Base-by-base conservation (phyloP, 1,284 basidiomycete genomes). In the Sporisorium reilianum region DNA sequence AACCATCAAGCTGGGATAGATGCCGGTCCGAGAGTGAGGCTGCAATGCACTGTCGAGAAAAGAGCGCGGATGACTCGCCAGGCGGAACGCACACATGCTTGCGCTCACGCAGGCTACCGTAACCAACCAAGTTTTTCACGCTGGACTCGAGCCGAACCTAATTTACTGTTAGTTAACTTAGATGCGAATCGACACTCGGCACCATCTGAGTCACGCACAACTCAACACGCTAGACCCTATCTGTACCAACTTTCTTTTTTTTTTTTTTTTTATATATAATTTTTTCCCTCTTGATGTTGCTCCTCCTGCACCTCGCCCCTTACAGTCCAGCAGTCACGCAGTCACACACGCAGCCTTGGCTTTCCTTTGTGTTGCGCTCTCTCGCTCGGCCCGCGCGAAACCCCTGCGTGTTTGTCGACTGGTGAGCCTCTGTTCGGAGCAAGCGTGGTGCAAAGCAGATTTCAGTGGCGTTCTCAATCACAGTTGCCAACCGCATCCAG, bases 241-340 rank as follows among this genome's bases (percentile, higher is more conserved):
- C 32, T 34, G 11, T 50, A 36, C 45, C 45, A 18, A 26, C 44
- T 30, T 38, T 51, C 18, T 25, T 38, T 38, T 51, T 38, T 40
- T n/a, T 20, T 32, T 23, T 16, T 18, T 36, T n/a, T 36, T 36
- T 50, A 8, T 40, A 4, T 32, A 5, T 14, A 8, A 12, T 51
- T 8, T 38, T 23, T 22, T 36, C 32, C 28, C 18, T 30, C 22
- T 28, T 8, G 26, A 18, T 16, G 23, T 36, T 16, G 49, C 50
- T 38, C 20, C 48, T 50, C 48, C 50, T 51, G 50, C 50, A 51
- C 34, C 7, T 36, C 20, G 23, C 50, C 50, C 50, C 50, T 51
- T 38, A 40, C 50, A 51, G 50, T 10, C 20, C n/a, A 26, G 18
- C 34, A 23, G 25, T 45, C 22, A 9, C 42, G 6, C 42, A 45